Evolutionary conservation across 139 green algal genomes (phyloP).

Genomic region (Ettlia oleoabundans): DNA sequence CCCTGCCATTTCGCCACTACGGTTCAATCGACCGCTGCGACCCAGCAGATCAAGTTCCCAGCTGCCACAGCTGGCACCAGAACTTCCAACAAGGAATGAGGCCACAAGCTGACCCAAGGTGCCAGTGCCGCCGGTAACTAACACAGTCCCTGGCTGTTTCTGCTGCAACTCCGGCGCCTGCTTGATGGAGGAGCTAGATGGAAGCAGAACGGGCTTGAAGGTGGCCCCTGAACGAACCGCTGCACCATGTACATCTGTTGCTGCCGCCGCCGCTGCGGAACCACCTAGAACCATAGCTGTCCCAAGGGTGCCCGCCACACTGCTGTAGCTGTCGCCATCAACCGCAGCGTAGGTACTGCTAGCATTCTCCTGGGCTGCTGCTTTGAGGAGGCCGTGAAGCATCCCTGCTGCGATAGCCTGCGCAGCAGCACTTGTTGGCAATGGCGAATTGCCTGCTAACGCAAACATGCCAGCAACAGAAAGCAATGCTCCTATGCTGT

Average conservation of each 20-base stretch:
- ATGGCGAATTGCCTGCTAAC: neutral
- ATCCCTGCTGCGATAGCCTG: constrained; percentile 4
- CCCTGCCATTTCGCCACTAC: neutral
- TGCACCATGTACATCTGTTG: constrained; percentile 12
- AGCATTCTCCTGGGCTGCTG: constrained; percentile 33
- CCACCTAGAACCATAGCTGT: neutral
- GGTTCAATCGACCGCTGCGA: constrained; percentile 6
- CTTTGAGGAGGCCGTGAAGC: constrained; percentile 43
- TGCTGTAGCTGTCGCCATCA: neutral
- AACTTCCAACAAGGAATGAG: neutral
- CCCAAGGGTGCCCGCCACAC: too few species aligned
- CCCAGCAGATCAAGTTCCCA: constrained; percentile 8
- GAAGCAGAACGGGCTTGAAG: constrained; percentile 4
- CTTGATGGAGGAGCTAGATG: neutral
- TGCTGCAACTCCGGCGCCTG: neutral
- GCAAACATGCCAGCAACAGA: neutral
- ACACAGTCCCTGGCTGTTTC: neutral
- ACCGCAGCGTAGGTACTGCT: neutral
- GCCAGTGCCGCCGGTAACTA: constrained; percentile 40
- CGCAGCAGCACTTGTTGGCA: neutral
- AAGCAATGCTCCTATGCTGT: neutral
- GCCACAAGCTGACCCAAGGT: constrained; percentile 55
- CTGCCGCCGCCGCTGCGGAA: neutral
- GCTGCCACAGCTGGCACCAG: neutral
- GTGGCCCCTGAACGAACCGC: neutral